Conservation (phyloP, 1,139 yeast species). For the Yamadazyma buinensis region DNA sequence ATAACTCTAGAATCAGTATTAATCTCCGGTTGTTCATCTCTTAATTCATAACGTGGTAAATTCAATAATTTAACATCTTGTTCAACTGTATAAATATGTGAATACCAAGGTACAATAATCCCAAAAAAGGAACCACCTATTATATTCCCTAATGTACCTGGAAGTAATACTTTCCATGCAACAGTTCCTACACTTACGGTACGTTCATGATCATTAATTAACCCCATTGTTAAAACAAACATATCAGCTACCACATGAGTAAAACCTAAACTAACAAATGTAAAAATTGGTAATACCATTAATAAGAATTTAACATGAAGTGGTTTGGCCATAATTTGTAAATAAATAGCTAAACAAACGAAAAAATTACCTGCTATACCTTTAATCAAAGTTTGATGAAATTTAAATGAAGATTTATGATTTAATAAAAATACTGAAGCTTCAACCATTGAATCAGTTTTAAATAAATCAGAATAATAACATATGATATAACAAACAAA, state of each 20-base stretch:
- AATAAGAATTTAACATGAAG: slow-evolving; percentile 71
- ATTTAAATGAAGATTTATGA: slow-evolving; percentile 43
- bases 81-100: slow-evolving; percentile 68
- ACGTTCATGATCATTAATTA: slow-evolving; percentile 39
- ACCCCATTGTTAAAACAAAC: slow-evolving; percentile 61
- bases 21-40: slow-evolving; percentile 77
- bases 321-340: slow-evolving; percentile 76
- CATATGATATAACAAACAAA: slow-evolving; percentile 65
- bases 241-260: slow-evolving; percentile 82
- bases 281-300: slow-evolving; percentile 63
- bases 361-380: slow-evolving; percentile 75
- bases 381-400: slow-evolving; percentile 57
- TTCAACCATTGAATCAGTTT: slow-evolving; percentile 30
- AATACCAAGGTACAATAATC: slow-evolving; percentile 59
- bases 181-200: slow-evolving; percentile 54
- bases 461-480: slow-evolving; percentile 48
- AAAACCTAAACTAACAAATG: slow-evolving; percentile 71
- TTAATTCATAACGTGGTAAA: slow-evolving; percentile 62
- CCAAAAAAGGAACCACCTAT: slow-evolving; percentile 69
- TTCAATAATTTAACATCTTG: slow-evolving; percentile 56
- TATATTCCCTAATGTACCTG: slow-evolving; percentile 67
- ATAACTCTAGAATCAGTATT: slow-evolving; percentile 76
- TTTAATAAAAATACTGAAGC: slow-evolving; percentile 49
- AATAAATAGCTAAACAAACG: slow-evolving; percentile 69
- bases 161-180: slow-evolving; percentile 68